phyloP scores from a whole-genome alignment of 805 yeast species.

The Hanseniaspora hatyaiensis region DNA sequence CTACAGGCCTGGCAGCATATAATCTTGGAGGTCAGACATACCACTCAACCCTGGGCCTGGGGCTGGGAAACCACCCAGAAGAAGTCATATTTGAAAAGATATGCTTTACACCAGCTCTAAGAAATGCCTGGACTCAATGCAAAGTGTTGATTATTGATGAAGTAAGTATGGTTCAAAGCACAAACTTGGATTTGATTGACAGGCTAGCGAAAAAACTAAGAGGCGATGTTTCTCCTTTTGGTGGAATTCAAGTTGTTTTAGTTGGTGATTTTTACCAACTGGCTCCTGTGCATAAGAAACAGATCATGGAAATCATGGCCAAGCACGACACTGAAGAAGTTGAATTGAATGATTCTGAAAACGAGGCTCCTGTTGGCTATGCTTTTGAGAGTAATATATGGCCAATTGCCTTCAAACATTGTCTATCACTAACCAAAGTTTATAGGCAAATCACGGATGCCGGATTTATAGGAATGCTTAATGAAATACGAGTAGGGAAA shows the following conservation, averaged over 20 bases:
- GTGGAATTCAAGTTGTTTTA: constrained; percentile 80
- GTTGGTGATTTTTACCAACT: constrained; percentile 96
- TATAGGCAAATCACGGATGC: constrained; percentile 70
- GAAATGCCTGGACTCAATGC: constrained; percentile 52
- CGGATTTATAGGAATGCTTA: constrained; percentile 58
- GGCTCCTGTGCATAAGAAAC: constrained; percentile 52
- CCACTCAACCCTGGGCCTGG: constrained; percentile 77
- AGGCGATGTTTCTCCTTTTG: constrained; percentile 52
- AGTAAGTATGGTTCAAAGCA: constrained; percentile 85
- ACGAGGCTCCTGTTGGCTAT: constrained; percentile 30
- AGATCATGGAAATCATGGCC: constrained; percentile 24
- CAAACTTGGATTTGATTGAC: constrained; percentile 62
- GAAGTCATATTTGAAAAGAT: constrained; percentile 39
- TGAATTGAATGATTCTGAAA: constrained; percentile 22
- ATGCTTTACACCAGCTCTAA: constrained; percentile 34
- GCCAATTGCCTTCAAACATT: constrained; percentile 44
- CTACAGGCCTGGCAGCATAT: constrained; percentile 92
- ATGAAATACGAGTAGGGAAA: constrained; percentile 57
- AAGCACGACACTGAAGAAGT: not conserved
- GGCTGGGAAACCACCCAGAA: no score
- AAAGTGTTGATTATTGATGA: constrained; percentile 80
- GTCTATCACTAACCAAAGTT: constrained; percentile 51
- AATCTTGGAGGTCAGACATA: constrained; percentile 86
- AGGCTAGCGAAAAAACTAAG: constrained; percentile 50
- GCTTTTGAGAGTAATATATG: constrained; percentile 59